phyloP scores from a whole-genome alignment of 2,329 filamentous ascomycete genomes.

The Diaporthe amygdali region DNA sequence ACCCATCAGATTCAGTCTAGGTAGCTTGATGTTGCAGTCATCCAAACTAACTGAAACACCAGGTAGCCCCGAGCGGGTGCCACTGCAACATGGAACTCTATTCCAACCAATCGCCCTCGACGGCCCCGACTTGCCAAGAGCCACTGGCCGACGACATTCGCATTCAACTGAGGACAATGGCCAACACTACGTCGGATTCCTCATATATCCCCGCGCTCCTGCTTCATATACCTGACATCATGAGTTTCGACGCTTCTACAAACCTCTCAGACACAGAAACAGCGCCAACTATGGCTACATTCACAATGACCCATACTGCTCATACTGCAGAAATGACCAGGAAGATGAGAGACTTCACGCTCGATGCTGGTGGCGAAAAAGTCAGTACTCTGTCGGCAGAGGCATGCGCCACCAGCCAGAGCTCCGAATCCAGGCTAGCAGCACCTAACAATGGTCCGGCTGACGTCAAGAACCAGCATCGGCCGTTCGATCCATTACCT shows the following conservation, averaged over 20 bases:
- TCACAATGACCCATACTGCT: neutral
- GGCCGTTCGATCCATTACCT: neutral
- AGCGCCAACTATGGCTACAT: neutral
- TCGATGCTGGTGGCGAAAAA: neutral
- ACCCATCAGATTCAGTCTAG: neutral
- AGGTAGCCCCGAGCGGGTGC: neutral
- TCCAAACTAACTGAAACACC: constrained; percentile 7
- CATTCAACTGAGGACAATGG: neutral
- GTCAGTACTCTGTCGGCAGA: neutral
- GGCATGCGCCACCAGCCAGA: neutral
- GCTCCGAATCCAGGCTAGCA: neutral
- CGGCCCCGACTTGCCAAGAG: neutral
- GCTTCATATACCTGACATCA: neutral
- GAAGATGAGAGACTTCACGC: neutral
- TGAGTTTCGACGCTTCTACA: neutral
- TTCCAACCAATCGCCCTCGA: neutral
- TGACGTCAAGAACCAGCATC: neutral
- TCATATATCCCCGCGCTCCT: neutral
- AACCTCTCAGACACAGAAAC: neutral
- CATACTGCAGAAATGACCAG: neutral
- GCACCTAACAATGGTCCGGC: neutral
- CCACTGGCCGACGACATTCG: neutral
- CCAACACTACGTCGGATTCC: neutral
- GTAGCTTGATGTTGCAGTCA: neutral
- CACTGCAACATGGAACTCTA: neutral